Evolutionary conservation across 768 basidiomycete genomes (phyloP), one percentile per base, ranked within the genome.

Genomic region (Cyclocybe cylindracea): DNA sequence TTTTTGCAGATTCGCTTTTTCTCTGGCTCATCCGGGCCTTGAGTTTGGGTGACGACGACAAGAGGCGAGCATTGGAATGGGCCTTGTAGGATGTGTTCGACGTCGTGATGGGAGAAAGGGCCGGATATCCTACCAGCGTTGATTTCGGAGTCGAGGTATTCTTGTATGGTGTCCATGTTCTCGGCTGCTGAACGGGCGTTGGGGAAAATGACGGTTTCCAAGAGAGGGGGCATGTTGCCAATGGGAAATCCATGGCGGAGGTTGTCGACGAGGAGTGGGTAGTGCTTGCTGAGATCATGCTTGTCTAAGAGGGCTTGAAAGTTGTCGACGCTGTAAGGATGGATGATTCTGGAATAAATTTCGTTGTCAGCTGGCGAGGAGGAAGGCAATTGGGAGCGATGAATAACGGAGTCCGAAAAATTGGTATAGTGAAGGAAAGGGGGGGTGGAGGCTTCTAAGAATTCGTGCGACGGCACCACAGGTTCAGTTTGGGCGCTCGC

Each of bases 181-280:
- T 53, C 48, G 0, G 19, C 1, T 33, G 50, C 41, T 0, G 60
- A 63, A 0, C 55, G 49, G 39, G 64, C 56, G 38, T 68, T 64
- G 0, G 46, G 47, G 10, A 68, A 44, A n/a, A 68, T 64, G 35
- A 61, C 48, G 1, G 62, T 55, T 2, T 43, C 6, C 4, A 14
- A 7, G 31, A 64, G 51, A 8, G 14, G 2, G 38, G 71, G 66
- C 58, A 75, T 69, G 2, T 57, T 37, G 1, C 72, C 70, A 2
- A 75, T 48, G 0, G 67, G 69, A 46, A 75, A 75, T 2, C 72
- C 69, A 8, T 59, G 7, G 0, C 51, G 48, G 1, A 77, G 59
- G 14, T 71, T 72, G 4, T 45, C 1, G 6, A 62, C 42, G 1
- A 77, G 61, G 1, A 56, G 8, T 0, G 72, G 73, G 32, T 74